Evolutionary conservation across 192 early-diverging fungal species (phyloP), one percentile per base, ranked within the genome.

Genomic region (Umbelopsis vinacea): DNA sequence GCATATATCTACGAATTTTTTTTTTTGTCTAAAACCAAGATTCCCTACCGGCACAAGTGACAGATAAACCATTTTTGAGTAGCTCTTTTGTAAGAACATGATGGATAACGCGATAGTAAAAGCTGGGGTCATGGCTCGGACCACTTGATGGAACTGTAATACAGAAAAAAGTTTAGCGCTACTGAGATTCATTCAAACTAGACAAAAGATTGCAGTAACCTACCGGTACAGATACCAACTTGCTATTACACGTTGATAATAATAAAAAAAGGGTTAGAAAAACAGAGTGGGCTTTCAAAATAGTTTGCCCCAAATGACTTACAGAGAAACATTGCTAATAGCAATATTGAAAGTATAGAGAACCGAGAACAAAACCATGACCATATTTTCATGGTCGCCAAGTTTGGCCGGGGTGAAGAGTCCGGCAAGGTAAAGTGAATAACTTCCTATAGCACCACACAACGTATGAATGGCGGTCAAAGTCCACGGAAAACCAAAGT

Each of bases 281-380:
- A n/a, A n/a, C n/a, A n/a, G 29, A 29, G 29, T 29, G 29, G 29
- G 29, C 29, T 29, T 29, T 29, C 29, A 29, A 29, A 29, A 29
- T 29, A 29, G 3, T 29, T 3, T n/a, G n/a, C 9, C 29, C 33
- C 17, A 48, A 88, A 63, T 63, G 60, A 91, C 86, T 84, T 92
- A 88, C 83, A 95, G 70, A 52, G 92, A 93, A 8, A 95, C 89
- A 71, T 93, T 95, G 72, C 89, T 91, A 6, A 93, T 88, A 26
- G 92, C 94, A 76, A 97, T 95, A 72, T 97, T 97, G 74, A 92
- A 87, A 0, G 94, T 97, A 73, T 95, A 97, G 2, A 97, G 87
- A 29, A 93, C 79, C 12, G 93, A 95, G 76, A 95, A 97, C 66
- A 89, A 80, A 68, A 89, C 71, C 83, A 96, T 86, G 43, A 89